These are phyloP conservation scores for Ceratocystis diversiconidia DNA, from an alignment of 2,329 filamentous ascomycete genomes.

Conservation along the genomic window DNA sequence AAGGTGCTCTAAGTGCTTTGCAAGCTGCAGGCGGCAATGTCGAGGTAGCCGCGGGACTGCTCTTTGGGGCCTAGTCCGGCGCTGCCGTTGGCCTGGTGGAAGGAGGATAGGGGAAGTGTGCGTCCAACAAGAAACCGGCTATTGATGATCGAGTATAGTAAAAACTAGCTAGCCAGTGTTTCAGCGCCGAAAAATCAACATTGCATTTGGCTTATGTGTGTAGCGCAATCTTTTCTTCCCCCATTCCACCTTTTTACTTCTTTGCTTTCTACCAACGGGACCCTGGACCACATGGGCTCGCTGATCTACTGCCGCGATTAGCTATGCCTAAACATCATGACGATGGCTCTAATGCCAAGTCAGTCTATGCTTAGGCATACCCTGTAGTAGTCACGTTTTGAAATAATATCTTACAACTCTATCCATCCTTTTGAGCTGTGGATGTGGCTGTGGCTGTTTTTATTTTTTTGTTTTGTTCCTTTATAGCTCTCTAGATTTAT, in stretches of 20 bases:
- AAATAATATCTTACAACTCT: too few species aligned
- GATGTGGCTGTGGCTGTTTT: too few species aligned
- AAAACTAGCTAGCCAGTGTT: background rate
- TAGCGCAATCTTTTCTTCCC: background rate
- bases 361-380: too few species aligned
- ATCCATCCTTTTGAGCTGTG: too few species aligned
- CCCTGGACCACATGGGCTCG: too few species aligned
- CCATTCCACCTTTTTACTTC: too few species aligned
- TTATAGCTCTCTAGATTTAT: too few species aligned
- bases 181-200: background rate
- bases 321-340: too few species aligned
- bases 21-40: conserved; percentile 75
- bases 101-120: background rate
- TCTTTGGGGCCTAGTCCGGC: conserved; percentile 41
- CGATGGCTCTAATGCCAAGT: too few species aligned
- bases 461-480: too few species aligned
- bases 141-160: background rate
- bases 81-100: background rate
- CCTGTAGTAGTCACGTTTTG: too few species aligned
- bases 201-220: background rate
- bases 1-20: conserved; percentile 66
- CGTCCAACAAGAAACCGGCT: background rate
- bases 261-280: background rate
- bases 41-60: conserved; percentile 70
- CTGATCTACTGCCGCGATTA: too few species aligned